phyloP scores from a whole-genome alignment of 169 alveolate species.

The Amoebophrya sp. region DNA sequence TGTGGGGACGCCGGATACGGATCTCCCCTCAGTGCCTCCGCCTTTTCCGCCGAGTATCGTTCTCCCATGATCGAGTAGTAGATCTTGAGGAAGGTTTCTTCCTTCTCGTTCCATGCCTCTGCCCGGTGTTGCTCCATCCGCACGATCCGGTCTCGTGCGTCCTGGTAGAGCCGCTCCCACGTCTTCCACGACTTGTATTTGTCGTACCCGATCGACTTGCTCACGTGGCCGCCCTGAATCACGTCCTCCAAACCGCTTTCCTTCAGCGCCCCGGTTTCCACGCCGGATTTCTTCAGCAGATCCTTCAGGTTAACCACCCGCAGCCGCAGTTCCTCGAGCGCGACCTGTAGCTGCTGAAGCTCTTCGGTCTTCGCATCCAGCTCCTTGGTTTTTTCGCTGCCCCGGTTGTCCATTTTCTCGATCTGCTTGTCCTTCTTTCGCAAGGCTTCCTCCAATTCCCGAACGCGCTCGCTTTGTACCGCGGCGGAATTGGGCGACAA shows the following conservation, averaged over 20 bases:
- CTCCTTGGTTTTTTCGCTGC: too few relatives aligned
- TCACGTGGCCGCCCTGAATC: not conserved
- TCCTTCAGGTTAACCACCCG: not conserved
- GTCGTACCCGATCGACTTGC: not conserved
- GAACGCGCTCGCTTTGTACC: too few relatives aligned
- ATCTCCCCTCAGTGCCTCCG: not conserved
- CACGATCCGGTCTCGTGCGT: constrained; percentile 3
- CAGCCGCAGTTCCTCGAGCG: not conserved
- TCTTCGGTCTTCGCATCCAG: not conserved
- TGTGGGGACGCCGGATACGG: not conserved
- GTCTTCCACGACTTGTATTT: not conserved
- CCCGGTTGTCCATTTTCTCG: too few relatives aligned
- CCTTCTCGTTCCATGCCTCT: not conserved
- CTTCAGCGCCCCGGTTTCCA: not conserved
- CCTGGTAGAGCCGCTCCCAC: not conserved
- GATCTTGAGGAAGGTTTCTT: not conserved
- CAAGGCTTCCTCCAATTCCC: too few relatives aligned
- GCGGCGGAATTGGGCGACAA: too few relatives aligned
- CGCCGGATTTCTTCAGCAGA: not conserved
- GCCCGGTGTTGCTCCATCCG: not conserved
- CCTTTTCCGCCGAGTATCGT: not conserved
- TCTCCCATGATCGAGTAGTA: not conserved
- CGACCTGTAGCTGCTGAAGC: not conserved
- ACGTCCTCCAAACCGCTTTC: not conserved
- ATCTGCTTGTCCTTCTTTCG: too few relatives aligned